Base-by-base conservation (phyloP, 805 yeast genomes). In the Cyberlindnera americana region DNA sequence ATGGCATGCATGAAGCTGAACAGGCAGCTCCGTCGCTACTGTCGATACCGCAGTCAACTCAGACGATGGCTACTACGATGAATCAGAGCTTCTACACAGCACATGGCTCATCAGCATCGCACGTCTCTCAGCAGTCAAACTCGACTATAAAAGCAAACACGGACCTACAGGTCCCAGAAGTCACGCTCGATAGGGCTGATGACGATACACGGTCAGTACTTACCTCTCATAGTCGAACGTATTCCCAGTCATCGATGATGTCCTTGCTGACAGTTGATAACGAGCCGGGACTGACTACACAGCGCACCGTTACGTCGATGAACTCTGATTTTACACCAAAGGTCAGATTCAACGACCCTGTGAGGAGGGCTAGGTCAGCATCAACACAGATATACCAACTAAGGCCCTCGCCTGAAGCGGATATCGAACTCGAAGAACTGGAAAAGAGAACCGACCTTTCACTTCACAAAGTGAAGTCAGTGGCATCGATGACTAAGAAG, bases 401-500 rank as follows among this genome's bases (percentile, higher is more conserved):
- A 35, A 41, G 28, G 19, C 47, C 47, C 12, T 22, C 39, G 5
- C 49, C 49, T 2, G 39, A 27, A 1, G 11, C n/a, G 7, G 34
- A 35, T 23, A 19, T 43, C 5, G 16, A 24, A 5, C 26, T 31
- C 5, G 46, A n/a, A 8, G n/a, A 22, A 9, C 24, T 54, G 25
- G 49, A 44, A 5, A 46, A 54, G 15, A 40, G 33, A 24, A 51
- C 49, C 6, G 46, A 47, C 14, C 35, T 47, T 15, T 33, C 56
- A 3, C 43, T 53, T 5, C 50, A 47, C 16, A 55, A 38, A 24
- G 25, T 62, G 10, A 60, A 54, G 23, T 42, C 43, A 14, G 46
- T 44, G 15, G 56, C 62, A 1, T 41, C 50, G 5, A 53, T 46
- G 8, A 55, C 60, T 0, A 52, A 54, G 19, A 41, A 41, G 4